Base-by-base conservation (phyloP, 352 stramenopile species). In the Phytophthora hybrid region DNA sequence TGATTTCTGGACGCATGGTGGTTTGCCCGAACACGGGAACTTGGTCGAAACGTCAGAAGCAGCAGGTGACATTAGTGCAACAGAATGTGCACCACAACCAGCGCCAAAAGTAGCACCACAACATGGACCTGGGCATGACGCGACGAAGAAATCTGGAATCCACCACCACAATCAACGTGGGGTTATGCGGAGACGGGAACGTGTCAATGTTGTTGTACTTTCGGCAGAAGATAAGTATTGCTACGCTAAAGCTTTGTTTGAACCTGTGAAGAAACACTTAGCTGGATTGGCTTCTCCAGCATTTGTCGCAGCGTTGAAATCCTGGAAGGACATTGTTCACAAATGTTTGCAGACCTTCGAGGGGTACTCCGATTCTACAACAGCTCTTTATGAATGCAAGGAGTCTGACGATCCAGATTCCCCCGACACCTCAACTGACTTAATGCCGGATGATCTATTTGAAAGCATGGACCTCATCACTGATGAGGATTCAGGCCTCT, bases 211-310 rank as follows among this genome's bases (percentile, higher is more conserved):
- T 21, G 56, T 63, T 7, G 34, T 63, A n/a, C 37, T 63, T 8
- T 63, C 34, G 18, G 51, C 19, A 51, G 56, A 49, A 49, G 31
- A 62, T 34, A 51, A 62, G 6, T 62, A 62, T 32, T 49, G 32
- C 44, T 62, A 62, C 19, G 32, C 56, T 47, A 62, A 32, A 34
- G 31, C 56, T 6, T 10, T 32, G 11, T 63, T 63, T 14, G 13
- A 63, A 14, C 34, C 56, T 37, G 19, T 63, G 16, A 49, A 53
- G 56, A 14, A 63, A 13, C 16, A 52, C 34, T 19, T 52, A 49
- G 32, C 56, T 14, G 34, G 0, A 31, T 31, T 8, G 29, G 29
- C 29, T 31, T 31, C 29, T 31, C 29, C 29, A 31, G 29, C 29
- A 5, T 47, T 62, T 18, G 23, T 51, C 18, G 56, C 34, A 9